These are phyloP conservation scores for Kockovaella imperatae DNA, from an alignment of 768 basidiomycete genomes.

Conservation along the genomic window DNA sequence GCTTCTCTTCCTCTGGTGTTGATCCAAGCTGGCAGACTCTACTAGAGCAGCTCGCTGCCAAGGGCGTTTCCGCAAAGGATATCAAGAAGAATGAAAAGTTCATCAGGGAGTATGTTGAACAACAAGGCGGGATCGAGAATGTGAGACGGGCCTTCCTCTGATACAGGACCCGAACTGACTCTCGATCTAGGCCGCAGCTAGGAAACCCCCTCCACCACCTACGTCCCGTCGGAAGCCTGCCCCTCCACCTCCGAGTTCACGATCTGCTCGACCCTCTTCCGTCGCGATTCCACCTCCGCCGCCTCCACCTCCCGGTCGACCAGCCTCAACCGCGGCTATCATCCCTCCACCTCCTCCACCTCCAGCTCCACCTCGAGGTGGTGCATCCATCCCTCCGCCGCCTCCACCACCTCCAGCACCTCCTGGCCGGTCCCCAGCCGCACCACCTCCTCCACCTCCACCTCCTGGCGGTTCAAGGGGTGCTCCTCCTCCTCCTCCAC, in stretches of 20 bases:
- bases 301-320: slow-evolving; percentile 24
- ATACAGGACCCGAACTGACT: background rate
- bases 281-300: slow-evolving; percentile 37
- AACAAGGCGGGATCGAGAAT: slow-evolving; percentile 45
- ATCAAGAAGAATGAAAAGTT: slow-evolving; percentile 76
- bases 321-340: slow-evolving; percentile 12
- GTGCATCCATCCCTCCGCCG: slow-evolving; percentile 18
- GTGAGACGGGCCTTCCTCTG: slow-evolving; percentile 12
- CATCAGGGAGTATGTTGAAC: slow-evolving; percentile 74
- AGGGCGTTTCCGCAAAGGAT: slow-evolving; percentile 59
- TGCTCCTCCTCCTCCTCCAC: slow-evolving; percentile 29
- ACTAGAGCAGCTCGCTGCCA: slow-evolving; percentile 56
- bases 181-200: slow-evolving; percentile 31
- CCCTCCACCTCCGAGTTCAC: slow-evolving; percentile 46
- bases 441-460: slow-evolving; percentile 33
- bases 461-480: slow-evolving; percentile 26
- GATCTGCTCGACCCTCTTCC: slow-evolving; percentile 27
- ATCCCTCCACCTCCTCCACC: slow-evolving; percentile 51
- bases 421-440: slow-evolving; percentile 24
- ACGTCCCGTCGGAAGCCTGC: slow-evolving; percentile 46
- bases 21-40: slow-evolving; percentile 82
- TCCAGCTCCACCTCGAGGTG: slow-evolving; percentile 26
- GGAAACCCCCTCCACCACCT: slow-evolving; percentile 50
- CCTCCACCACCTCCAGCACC: slow-evolving; percentile 28
- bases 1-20: slow-evolving; percentile 76